A percentile compares a stretch with the other conserved stretches of the same genome.
Conservation (phyloP, 2,329 filamentous ascomycete species). For the Magnaporthiopsis poae region DNA sequence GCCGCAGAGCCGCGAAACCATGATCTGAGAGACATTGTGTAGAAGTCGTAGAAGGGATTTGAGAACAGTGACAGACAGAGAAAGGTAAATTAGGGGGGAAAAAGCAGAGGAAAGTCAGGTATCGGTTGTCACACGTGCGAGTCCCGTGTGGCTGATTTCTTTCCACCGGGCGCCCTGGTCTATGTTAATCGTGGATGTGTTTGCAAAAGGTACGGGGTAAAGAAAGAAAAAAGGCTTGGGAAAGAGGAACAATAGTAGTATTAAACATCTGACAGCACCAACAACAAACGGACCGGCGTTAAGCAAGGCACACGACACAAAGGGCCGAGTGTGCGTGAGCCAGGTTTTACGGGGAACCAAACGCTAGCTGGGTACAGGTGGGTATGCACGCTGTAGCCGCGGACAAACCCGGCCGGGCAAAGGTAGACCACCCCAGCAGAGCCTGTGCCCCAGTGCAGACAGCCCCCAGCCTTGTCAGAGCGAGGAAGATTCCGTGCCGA, state of each 20-base stretch:
- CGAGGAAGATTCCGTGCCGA: background rate
- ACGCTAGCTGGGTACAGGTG: background rate
- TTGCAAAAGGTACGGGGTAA: background rate
- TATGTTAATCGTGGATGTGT: background rate
- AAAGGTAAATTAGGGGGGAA: background rate
- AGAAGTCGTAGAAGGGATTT: background rate
- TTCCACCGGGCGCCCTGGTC: background rate
- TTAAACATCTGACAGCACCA: no score
- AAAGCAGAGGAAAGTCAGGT: background rate
- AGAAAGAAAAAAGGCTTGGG: background rate
- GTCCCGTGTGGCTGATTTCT: background rate
- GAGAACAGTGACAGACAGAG: background rate
- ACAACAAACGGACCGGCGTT: no score
- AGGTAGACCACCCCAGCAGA: background rate
- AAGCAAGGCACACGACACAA: no score
- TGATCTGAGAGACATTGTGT: conserved; percentile 29
- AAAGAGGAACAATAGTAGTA: no score
- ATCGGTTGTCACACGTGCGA: background rate
- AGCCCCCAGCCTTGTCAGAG: background rate
- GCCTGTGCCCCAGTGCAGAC: background rate
- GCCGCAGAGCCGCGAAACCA: conserved; percentile 40
- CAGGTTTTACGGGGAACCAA: background rate
- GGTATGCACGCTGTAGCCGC: background rate
- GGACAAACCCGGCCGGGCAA: background rate
- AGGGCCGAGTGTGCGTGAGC: no score